phyloP scores from a whole-genome alignment of 352 stramenopile species.

The Pythium coloratum region DNA sequence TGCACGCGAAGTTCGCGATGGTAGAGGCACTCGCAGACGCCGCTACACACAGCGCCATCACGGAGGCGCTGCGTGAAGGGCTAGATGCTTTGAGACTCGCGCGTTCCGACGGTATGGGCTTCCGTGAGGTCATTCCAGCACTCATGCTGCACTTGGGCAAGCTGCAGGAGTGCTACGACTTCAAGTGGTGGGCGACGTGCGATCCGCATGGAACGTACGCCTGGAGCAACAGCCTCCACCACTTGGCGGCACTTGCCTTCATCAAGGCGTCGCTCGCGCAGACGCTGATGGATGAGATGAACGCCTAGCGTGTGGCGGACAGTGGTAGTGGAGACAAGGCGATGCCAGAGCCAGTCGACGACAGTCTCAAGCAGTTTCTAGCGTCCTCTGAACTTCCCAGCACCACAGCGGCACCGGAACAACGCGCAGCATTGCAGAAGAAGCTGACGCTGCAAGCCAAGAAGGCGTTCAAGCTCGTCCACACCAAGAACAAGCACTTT shows the following conservation, averaged over 20 bases:
- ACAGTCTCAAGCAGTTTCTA: neutral
- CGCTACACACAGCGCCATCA: neutral
- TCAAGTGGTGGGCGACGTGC: too few relatives aligned
- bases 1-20: neutral
- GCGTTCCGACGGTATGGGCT: too few relatives aligned
- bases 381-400: neutral
- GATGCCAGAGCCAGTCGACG: neutral
- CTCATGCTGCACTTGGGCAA: too few relatives aligned
- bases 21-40: constrained; percentile 4
- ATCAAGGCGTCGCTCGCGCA: too few relatives aligned
- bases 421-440: neutral
- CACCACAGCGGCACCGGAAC: neutral
- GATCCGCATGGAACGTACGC: too few relatives aligned
- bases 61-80: neutral
- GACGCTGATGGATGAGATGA: too few relatives aligned
- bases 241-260: too few relatives aligned
- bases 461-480: neutral
- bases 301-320: too few relatives aligned
- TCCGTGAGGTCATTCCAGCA: too few relatives aligned
- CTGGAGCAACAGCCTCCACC: too few relatives aligned
- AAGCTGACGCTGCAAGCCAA: neutral
- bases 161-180: too few relatives aligned
- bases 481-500: neutral
- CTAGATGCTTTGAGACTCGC: constrained; percentile 5
- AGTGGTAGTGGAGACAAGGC: neutral